These are phyloP conservation scores for Aspergillus steynii DNA, from an alignment of 495 filamentous ascomycete species.

Conservation along the genomic window DNA sequence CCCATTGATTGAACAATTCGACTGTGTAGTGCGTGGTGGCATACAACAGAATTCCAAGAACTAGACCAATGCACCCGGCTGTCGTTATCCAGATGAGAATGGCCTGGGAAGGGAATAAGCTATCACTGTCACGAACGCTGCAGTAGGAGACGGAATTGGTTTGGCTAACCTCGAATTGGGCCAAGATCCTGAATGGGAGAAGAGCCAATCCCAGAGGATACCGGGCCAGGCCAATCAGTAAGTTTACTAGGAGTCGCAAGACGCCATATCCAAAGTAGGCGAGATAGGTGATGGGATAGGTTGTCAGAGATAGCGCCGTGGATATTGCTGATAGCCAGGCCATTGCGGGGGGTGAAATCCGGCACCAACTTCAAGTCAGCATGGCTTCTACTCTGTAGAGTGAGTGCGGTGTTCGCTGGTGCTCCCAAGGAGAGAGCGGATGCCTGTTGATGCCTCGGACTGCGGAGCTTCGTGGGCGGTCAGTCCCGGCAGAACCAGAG, in stretches of 20 bases:
- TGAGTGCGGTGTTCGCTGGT: too few relatives aligned
- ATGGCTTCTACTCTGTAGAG: too few relatives aligned
- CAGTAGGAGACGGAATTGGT: not conserved
- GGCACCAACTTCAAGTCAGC: not conserved
- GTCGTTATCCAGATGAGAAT: slow-evolving; percentile 65
- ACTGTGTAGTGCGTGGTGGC: slow-evolving; percentile 26
- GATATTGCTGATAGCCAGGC: slow-evolving; percentile 25
- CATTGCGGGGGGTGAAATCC: slow-evolving; percentile 15
- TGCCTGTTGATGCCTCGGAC: too few relatives aligned
- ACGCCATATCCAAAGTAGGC: slow-evolving; percentile 22
- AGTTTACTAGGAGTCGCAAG: slow-evolving; percentile 38
- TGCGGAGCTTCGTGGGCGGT: too few relatives aligned
- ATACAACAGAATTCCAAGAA: slow-evolving; percentile 52
- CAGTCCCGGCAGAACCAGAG: not conserved
- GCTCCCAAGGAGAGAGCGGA: too few relatives aligned
- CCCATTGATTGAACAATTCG: slow-evolving; percentile 10
- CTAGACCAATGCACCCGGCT: slow-evolving; percentile 57
- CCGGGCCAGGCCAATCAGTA: slow-evolving; percentile 46
- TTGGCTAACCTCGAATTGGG: slow-evolving; percentile 62
- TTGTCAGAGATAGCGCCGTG: slow-evolving; percentile 34
- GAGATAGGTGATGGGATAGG: slow-evolving; percentile 37
- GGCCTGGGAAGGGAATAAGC: slow-evolving; percentile 46
- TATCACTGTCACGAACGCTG: slow-evolving; percentile 19
- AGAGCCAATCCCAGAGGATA: slow-evolving; percentile 35
- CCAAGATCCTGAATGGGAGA: slow-evolving; percentile 47